Evolutionary conservation across 164 flowering plant species (phyloP).

Genomic region (Umbilicus rupestris): DNA sequence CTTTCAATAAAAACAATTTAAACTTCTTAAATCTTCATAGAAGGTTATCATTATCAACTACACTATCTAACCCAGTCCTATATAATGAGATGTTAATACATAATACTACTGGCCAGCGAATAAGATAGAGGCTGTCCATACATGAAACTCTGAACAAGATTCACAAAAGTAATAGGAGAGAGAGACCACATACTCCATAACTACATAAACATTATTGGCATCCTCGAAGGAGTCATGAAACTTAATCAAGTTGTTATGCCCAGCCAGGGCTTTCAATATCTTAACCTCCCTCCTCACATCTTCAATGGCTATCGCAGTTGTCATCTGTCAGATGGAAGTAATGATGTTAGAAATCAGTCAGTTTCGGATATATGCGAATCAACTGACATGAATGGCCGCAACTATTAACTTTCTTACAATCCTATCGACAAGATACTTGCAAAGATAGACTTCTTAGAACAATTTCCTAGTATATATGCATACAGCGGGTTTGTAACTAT

Average conservation of each 20-base stretch:
- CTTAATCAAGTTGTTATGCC: conserved; percentile 50
- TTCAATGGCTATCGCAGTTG: conserved; percentile 64
- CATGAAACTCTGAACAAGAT: neutral
- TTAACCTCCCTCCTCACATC: conserved; percentile 78
- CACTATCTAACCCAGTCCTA: neutral
- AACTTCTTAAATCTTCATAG: neutral
- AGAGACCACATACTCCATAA: conserved; percentile 59
- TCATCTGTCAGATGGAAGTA: conserved; percentile 47
- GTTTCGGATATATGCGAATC: neutral
- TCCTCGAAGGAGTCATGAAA: conserved; percentile 70
- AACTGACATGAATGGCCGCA: no score
- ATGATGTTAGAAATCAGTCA: neutral
- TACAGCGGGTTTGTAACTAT: no score
- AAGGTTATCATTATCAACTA: neutral
- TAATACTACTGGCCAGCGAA: neutral
- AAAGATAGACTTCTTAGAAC: neutral
- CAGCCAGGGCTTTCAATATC: conserved; percentile 58
- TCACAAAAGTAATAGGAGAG: neutral
- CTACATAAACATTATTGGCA: conserved; percentile 59
- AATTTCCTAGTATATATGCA: no score
- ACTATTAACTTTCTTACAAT: neutral
- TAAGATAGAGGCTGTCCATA: neutral
- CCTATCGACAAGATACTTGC: neutral
- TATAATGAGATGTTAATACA: neutral
- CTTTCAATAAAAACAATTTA: neutral